Percentiles rank a stretch among this genome's conserved stretches.
These are phyloP conservation scores for Trametes coccinea DNA, from an alignment of 768 basidiomycete species.

Conservation along the genomic window DNA sequence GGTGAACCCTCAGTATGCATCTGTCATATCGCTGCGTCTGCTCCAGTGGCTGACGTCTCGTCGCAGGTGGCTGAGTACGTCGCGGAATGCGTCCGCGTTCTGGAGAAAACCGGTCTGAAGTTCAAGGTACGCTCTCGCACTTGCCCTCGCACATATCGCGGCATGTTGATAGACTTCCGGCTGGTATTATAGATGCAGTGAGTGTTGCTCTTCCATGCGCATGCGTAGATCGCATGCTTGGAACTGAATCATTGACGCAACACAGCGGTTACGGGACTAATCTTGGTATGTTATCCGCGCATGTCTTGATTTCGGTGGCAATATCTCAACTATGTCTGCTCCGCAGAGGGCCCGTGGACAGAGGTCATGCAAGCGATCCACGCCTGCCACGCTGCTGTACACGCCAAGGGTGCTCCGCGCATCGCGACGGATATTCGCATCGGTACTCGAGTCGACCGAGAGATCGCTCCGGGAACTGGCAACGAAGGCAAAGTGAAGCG, in stretches of 20 bases:
- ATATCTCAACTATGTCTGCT: background rate
- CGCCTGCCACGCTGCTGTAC: slow-evolving; percentile 87
- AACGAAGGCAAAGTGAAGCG: slow-evolving; percentile 80
- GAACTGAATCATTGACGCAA: too few relatives aligned
- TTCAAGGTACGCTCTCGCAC: slow-evolving; percentile 59
- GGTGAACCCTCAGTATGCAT: slow-evolving; percentile 62
- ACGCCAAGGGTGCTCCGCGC: slow-evolving; percentile 69
- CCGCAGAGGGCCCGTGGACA: slow-evolving; percentile 78
- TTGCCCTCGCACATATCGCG: background rate
- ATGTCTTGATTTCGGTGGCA: background rate
- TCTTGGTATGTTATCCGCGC: slow-evolving; percentile 47
- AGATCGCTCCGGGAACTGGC: slow-evolving; percentile 60
- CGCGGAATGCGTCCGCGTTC: slow-evolving; percentile 79
- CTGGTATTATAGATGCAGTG: slow-evolving; percentile 63
- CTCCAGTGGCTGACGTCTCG: slow-evolving; percentile 23
- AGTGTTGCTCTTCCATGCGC: slow-evolving; percentile 28
- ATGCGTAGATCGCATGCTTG: too few relatives aligned
- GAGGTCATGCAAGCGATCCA: slow-evolving; percentile 85
- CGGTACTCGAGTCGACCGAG: slow-evolving; percentile 80
- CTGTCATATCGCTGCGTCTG: slow-evolving; percentile 21
- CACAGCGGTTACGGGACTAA: slow-evolving; percentile 90
- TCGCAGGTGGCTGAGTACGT: slow-evolving; percentile 74
- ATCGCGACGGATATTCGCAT: slow-evolving; percentile 94
- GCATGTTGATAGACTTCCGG: background rate
- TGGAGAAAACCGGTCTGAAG: slow-evolving; percentile 79